Conservation (phyloP, 1,284 basidiomycete genomes). For the Cutaneotrichosporon sp. region DNA sequence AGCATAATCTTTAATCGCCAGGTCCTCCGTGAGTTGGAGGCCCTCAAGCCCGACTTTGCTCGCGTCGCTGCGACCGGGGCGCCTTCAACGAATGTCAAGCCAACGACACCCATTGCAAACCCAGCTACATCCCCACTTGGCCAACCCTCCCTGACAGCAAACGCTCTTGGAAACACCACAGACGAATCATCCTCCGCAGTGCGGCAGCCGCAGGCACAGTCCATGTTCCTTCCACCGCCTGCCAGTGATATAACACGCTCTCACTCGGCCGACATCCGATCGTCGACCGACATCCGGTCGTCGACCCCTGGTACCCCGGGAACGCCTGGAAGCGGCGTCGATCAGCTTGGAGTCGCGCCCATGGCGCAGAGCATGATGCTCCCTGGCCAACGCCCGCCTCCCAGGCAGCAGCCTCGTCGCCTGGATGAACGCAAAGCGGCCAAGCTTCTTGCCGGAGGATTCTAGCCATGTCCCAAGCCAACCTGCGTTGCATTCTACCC, state of each 20-base stretch:
- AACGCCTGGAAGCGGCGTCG: neutral
- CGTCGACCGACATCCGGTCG: conserved; percentile 7
- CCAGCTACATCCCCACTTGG: neutral
- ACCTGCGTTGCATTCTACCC: too few relatives aligned
- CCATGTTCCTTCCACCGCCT: conserved; percentile 40
- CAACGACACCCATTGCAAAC: neutral
- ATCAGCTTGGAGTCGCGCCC: conserved; percentile 12
- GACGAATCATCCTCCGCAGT: neutral
- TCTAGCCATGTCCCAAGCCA: conserved; percentile 16
- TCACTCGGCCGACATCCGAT: neutral
- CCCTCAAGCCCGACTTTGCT: conserved; percentile 67
- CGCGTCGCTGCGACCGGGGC: conserved; percentile 20
- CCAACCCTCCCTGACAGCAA: neutral
- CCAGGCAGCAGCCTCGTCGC: conserved; percentile 22
- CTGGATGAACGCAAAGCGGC: conserved; percentile 45
- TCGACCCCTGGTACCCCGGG: conserved; percentile 11
- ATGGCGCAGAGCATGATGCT: conserved; percentile 44
- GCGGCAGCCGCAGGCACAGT: conserved; percentile 17
- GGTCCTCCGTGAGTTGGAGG: conserved; percentile 75
- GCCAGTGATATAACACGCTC: neutral
- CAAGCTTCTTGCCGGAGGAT: conserved; percentile 44
- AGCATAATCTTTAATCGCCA: conserved; percentile 86
- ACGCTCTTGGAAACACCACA: neutral
- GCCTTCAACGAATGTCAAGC: neutral
- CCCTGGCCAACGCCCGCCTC: conserved; percentile 23